Evolutionary conservation across 2,329 filamentous ascomycete species (phyloP).

Genomic region (Penicillium sp.): DNA sequence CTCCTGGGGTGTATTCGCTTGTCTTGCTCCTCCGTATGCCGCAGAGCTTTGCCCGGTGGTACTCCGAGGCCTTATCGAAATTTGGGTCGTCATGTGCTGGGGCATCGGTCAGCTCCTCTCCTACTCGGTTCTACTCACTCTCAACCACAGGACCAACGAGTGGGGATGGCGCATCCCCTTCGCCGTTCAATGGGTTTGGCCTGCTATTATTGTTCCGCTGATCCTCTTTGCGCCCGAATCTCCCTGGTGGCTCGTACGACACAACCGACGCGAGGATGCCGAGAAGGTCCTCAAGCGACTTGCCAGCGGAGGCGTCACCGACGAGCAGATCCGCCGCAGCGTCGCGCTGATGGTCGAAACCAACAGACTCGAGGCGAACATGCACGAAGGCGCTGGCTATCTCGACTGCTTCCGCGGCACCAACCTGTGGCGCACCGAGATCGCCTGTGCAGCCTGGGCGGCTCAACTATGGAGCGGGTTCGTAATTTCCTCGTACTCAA

Average conservation of each 20-base stretch:
- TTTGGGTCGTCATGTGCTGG: conserved; percentile 46
- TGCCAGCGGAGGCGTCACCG: conserved; percentile 22
- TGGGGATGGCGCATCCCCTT: conserved; percentile 44
- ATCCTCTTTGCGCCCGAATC: conserved; percentile 34
- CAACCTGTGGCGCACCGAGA: conserved; percentile 44
- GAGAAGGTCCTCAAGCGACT: conserved; percentile 32
- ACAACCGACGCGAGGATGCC: conserved; percentile 38
- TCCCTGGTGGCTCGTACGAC: conserved; percentile 44
- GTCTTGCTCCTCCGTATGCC: conserved; percentile 40
- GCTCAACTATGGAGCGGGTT: conserved; percentile 24
- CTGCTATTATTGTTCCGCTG: conserved; percentile 22
- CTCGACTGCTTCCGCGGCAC: conserved; percentile 33
- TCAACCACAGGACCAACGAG: conserved; percentile 30
- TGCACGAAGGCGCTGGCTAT: conserved; percentile 24
- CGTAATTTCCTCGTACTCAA: conserved; percentile 22
- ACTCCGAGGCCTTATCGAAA: conserved; percentile 36
- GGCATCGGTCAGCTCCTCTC: conserved; percentile 43
- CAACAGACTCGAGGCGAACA: conserved; percentile 30
- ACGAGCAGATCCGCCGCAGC: conserved; percentile 31
- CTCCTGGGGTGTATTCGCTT: conserved; percentile 40
- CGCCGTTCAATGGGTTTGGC: conserved; percentile 36
- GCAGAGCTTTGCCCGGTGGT: conserved; percentile 40
- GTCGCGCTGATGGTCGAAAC: conserved; percentile 45
- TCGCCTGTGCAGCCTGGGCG: conserved; percentile 40
- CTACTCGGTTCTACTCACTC: conserved; percentile 36